These are phyloP conservation scores for Cryphonectria radicalis DNA, from an alignment of 2,329 filamentous ascomycete species.

Conservation along the genomic window DNA sequence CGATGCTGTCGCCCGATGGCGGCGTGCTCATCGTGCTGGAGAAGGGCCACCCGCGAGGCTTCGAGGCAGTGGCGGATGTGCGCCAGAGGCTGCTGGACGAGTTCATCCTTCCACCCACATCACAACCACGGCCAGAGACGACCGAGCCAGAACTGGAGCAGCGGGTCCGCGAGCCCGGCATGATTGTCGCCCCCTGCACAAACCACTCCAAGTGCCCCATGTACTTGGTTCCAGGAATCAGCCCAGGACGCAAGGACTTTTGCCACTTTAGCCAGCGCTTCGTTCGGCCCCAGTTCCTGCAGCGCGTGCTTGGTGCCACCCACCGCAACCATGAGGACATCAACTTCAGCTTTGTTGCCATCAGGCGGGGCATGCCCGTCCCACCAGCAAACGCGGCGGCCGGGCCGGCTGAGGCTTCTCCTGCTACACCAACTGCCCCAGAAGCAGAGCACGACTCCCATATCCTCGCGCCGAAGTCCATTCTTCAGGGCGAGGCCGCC, in stretches of 20 bases:
- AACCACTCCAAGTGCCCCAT: conserved; percentile 89
- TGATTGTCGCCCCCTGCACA: conserved; percentile 79
- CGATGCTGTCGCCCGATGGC: conserved; percentile 78
- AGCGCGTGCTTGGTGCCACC: conserved; percentile 70
- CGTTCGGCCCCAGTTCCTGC: conserved; percentile 80
- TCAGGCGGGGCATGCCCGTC: conserved; percentile 72
- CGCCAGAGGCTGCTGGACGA: conserved; percentile 77
- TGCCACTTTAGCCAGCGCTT: conserved; percentile 92
- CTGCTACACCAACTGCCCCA: conserved; percentile 39
- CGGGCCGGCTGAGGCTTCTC: conserved; percentile 36
- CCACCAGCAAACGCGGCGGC: conserved; percentile 36
- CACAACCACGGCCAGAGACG: conserved; percentile 39
- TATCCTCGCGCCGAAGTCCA: conserved; percentile 37
- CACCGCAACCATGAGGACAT: conserved; percentile 87
- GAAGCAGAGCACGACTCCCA: conserved; percentile 39
- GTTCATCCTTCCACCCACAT: conserved; percentile 68
- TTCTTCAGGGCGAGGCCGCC: conserved; percentile 56
- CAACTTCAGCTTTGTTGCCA: conserved; percentile 85
- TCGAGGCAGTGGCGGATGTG: conserved; percentile 87
- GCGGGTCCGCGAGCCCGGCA: conserved; percentile 60
- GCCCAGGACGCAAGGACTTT: conserved; percentile 79
- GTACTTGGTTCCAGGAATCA: conserved; percentile 74
- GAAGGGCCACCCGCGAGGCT: conserved; percentile 88
- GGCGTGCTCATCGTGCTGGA: conserved; percentile 87
- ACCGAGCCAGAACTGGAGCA: conserved; percentile 46